phyloP scores from a whole-genome alignment of 148 eudicot genomes.

The Persicaria tinctoria region DNA sequence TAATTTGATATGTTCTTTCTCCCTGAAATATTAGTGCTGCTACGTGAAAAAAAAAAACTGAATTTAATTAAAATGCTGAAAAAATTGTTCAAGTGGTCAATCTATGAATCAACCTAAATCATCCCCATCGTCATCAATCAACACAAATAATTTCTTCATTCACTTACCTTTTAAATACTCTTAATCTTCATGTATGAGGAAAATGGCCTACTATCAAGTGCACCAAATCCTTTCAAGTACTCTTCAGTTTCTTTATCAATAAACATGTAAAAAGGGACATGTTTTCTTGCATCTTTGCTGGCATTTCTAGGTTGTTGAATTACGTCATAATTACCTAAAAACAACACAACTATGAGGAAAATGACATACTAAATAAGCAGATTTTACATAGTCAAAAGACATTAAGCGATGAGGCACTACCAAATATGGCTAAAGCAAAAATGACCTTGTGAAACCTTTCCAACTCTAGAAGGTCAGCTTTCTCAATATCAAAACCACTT shows the following conservation, averaged over 20 bases:
- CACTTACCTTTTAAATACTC: too few species aligned
- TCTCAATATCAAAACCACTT: conserved; percentile 85
- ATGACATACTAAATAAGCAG: conserved; percentile 8
- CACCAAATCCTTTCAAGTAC: conserved; percentile 62
- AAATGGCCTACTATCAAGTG: conserved; percentile 28
- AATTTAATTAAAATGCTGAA: too few species aligned
- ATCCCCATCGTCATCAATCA: too few species aligned
- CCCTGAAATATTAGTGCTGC: too few species aligned
- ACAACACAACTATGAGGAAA: conserved; percentile 22
- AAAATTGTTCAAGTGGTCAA: too few species aligned
- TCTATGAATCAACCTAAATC: too few species aligned
- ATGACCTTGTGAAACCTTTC: conserved; percentile 66
- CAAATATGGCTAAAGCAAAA: conserved; percentile 94
- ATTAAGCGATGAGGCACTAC: conserved; percentile 27
- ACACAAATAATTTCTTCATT: too few species aligned
- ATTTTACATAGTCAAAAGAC: neutral
- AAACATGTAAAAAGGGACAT: conserved; percentile 77
- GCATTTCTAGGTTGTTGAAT: conserved; percentile 71
- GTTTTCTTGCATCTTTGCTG: conserved; percentile 47
- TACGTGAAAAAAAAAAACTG: too few species aligned
- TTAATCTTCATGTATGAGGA: too few species aligned
- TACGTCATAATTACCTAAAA: conserved; percentile 76
- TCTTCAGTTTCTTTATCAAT: conserved; percentile 82
- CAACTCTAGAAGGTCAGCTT: conserved; percentile 60
- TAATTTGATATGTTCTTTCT: too few species aligned